Evolutionary conservation across 2,329 filamentous ascomycete species (phyloP), one percentile per base, ranked within the genome.

Genomic region (Exophiala viscosa): DNA sequence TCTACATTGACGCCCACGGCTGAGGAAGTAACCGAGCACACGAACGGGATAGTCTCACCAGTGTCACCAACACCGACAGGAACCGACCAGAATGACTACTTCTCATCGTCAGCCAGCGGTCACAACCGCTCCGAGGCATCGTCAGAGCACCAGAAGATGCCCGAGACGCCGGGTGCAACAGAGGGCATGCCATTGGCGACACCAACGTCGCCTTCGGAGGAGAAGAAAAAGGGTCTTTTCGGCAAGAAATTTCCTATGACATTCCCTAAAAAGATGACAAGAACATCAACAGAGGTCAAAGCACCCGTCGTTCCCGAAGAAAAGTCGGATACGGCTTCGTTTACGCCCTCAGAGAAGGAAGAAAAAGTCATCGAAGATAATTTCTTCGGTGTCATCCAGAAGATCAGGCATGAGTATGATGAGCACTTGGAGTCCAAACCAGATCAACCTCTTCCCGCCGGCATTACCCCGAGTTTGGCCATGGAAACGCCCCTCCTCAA

Each of bases 181-280:
- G 45, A 41, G 14, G 42, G 41, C 17, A 15, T 36, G 5, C 70
- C 73, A 2, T 70, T 75, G 1, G 74, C 76, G 13, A 65, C 74
- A 47, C 73, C 70, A 32, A 71, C 74, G 57, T 77, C 79, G 8
- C 78, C 81, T 1, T 73, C 70, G n/a, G 73, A 83, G 52, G 77
- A 86, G 68, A 81, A 82, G 60, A 85, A 88, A 58, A 80, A 80
- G 55, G 85, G 80, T 2, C 75, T 89, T 5, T 95, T 95, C 67
- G 84, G 87, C 39, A 93, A 91, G 73, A 89, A 89, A 63, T 91
- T 95, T 69, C 84, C 87, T 11, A 63, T 88, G 82, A 80, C 77
- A 55, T 80, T 70, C 61, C 86, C 85, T 64, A 96, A 95, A 75
- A 96, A 95, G 70, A 77, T 92, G 11, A 84, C 84, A 5, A 82